Evolutionary conservation across 2,329 filamentous ascomycete species (phyloP), one percentile per base, ranked within the genome.

Genomic region (Venturia aucupariae): DNA sequence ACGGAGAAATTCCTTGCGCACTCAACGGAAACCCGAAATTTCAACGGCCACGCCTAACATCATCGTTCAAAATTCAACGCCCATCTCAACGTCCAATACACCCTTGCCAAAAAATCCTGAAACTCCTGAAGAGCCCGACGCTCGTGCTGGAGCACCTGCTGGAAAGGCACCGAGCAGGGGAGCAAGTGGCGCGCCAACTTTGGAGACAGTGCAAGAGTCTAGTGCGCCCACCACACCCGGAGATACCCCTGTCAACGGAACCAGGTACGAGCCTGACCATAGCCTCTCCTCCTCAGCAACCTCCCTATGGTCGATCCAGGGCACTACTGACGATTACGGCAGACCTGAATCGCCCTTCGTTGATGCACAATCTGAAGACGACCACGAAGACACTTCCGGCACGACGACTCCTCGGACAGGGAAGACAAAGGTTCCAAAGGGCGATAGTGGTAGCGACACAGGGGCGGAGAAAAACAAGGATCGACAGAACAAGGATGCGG

Each of bases 131-230:
- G 46, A 64, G 27, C 48, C 32, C 13, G 61, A 60, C 51, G 51
- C 27, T 57, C 51, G 51, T n/a, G 51, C 51, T 38, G 51, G 62
- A 54, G 63, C 60, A 22, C 32, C 42, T 38, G n/a, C 55, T 42
- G 54, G 59, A 54, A 65, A 65, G 24, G 77, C 79, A 82, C 38
- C 35, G 30, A 63, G 30, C 72, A 85, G 86, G 68, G 84, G 82
- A 66, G 80, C 82, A 62, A 85, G 81, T 72, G 83, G 81, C 65
- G 83, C 81, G 62, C 82, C 87, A 60, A 85, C 84, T 60, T 78
- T 97, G 65, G 93, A 96, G 76, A 97, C 94, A 0, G 93, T 97
- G 19, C 89, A 96, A 73, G 93, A 97, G 80, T 87, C 89, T 63
- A 94, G 90, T 76, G 84, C 90, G 63, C 78, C 78, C 59, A 86